These are phyloP conservation scores for Phialemonium atrogriseum DNA, from an alignment of 2,329 filamentous ascomycete species.

Conservation along the genomic window DNA sequence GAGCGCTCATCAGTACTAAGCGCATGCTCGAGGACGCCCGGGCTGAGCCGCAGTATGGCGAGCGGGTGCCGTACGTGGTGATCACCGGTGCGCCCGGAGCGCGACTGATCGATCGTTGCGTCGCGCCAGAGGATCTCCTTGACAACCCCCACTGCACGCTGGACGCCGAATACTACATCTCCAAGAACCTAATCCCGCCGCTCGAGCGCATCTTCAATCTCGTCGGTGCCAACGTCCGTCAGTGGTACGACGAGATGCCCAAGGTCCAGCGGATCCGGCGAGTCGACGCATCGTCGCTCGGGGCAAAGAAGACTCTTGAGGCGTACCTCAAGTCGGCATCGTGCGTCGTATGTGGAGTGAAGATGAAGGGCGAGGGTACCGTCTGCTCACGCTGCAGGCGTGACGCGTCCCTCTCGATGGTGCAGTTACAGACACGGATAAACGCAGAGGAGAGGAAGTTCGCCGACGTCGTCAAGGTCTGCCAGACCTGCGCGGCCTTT, in stretches of 20 bases:
- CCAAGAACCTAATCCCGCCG: slow-evolving; percentile 89
- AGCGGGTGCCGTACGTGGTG: slow-evolving; percentile 91
- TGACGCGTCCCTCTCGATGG: slow-evolving; percentile 50
- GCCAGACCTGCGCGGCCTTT: slow-evolving; percentile 70
- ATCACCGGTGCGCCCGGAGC: slow-evolving; percentile 81
- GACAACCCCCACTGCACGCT: slow-evolving; percentile 69
- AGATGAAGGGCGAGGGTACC: slow-evolving; percentile 27
- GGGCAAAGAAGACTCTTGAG: slow-evolving; percentile 69
- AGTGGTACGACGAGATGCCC: slow-evolving; percentile 96
- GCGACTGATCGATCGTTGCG: slow-evolving; percentile 78
- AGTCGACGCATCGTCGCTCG: slow-evolving; percentile 33
- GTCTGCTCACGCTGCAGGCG: slow-evolving; percentile 52
- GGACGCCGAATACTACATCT: slow-evolving; percentile 95
- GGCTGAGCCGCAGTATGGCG: slow-evolving; percentile 87
- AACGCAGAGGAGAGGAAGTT: slow-evolving; percentile 55
- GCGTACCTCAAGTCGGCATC: slow-evolving; percentile 79
- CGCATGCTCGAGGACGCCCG: slow-evolving; percentile 81
- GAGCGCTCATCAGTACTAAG: slow-evolving; percentile 78
- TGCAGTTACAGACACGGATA: slow-evolving; percentile 55
- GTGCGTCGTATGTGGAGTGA: slow-evolving; percentile 67
- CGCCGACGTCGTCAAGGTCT: slow-evolving; percentile 60
- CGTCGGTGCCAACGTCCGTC: slow-evolving; percentile 80
- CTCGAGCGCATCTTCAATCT: slow-evolving; percentile 95
- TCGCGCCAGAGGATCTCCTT: slow-evolving; percentile 77
- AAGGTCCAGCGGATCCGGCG: slow-evolving; percentile 71